Evolutionary conservation across 805 yeast species (phyloP).

Genomic region (Priceomyces melissophilus): DNA sequence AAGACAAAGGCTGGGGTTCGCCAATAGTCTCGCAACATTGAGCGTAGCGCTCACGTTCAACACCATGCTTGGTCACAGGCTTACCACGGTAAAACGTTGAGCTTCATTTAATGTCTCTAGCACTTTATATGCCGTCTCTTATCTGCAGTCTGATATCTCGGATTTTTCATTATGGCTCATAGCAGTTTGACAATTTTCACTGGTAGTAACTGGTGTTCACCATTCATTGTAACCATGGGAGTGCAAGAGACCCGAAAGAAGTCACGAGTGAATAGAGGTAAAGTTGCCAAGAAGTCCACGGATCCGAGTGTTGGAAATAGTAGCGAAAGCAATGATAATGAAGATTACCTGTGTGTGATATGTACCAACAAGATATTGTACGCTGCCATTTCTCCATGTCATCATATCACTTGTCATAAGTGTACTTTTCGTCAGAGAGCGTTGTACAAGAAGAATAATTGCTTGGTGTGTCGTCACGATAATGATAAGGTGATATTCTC

Average conservation of each 20-base stretch:
- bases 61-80: no score
- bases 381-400: conserved; percentile 76
- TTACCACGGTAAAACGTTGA: no score
- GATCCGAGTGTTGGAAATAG: conserved; percentile 5
- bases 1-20: conserved; percentile 63
- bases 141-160: no score
- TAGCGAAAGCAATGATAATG: conserved; percentile 20
- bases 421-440: conserved; percentile 85
- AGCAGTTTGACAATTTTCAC: no score
- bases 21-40: conserved; percentile 56
- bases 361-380: conserved; percentile 73
- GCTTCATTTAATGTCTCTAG: no score
- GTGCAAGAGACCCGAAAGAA: background rate
- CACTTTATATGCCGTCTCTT: no score
- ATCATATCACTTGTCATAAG: conserved; percentile 76
- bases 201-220: no score
- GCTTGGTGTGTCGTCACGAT: conserved; percentile 83
- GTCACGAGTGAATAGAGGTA: conserved; percentile 1
- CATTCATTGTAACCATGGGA: no score
- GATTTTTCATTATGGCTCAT: background rate
- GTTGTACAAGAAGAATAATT: conserved; percentile 64
- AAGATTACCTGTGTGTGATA: conserved; percentile 62
- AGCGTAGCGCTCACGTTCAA: conserved; percentile 77
- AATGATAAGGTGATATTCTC: conserved; percentile 57
- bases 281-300: conserved; percentile 1